Percentiles rank a stretch among this genome's conserved stretches.
Conservation (phyloP, 257 asterid genomes). For the Nicotiana obtusifolia region DNA sequence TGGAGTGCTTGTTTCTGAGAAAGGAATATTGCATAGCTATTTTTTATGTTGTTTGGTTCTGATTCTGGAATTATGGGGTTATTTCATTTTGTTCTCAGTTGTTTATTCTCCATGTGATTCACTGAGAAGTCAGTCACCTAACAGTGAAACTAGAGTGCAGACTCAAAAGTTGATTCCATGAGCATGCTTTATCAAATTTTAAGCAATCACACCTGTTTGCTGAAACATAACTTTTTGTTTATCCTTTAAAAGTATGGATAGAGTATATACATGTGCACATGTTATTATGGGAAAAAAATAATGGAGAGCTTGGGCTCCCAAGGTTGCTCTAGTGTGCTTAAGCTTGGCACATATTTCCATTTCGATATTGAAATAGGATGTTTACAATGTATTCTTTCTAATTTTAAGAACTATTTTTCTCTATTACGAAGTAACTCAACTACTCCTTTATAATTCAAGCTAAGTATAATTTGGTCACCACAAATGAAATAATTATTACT, state of each 20-base stretch:
- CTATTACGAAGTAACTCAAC: background rate
- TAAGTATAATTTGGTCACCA: background rate
- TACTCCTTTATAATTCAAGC: background rate
- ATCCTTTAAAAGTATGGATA: background rate
- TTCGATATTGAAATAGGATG: background rate
- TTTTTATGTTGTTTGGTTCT: background rate
- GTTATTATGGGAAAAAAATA: background rate
- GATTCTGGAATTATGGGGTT: background rate
- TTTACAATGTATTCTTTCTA: background rate
- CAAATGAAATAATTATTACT: background rate
- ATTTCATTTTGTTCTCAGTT: background rate
- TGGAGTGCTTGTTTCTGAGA: background rate
- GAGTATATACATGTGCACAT: background rate
- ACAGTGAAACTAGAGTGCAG: background rate
- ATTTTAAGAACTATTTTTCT: background rate
- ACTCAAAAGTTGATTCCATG: background rate
- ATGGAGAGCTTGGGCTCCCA: background rate
- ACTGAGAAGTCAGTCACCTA: background rate
- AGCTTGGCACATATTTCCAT: background rate
- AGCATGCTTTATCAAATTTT: background rate
- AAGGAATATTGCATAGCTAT: background rate
- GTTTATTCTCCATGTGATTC: background rate
- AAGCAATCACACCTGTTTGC: background rate
- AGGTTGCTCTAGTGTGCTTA: background rate
- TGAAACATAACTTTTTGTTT: background rate